Conservation (phyloP, 1,284 basidiomycete genomes). For the Naganishia cerealis region DNA sequence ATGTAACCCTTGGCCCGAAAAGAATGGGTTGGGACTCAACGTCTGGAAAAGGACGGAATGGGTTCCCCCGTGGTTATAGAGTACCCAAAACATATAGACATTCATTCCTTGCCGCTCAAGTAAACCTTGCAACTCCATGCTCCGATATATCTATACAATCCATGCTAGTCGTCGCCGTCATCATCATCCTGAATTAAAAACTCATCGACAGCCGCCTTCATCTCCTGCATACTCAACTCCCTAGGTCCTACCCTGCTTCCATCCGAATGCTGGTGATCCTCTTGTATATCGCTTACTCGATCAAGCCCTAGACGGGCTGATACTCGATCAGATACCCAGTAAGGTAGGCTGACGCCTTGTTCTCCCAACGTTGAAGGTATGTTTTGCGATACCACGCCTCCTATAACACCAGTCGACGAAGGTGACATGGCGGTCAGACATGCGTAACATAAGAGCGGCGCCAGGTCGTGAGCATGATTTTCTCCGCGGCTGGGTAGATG, state of each 20-base stretch:
- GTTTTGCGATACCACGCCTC: slow-evolving; percentile 30
- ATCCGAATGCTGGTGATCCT: slow-evolving; percentile 24
- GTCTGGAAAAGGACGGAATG: slow-evolving; percentile 52
- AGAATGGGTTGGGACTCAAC: slow-evolving; percentile 50
- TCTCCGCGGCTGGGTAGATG: neutral
- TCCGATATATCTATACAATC: neutral
- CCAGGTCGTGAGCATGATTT: slow-evolving; percentile 48
- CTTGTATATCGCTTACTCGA: neutral
- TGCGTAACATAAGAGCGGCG: slow-evolving; percentile 66
- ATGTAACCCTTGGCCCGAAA: slow-evolving; percentile 55
- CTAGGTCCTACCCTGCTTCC: slow-evolving; percentile 29
- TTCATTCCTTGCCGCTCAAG: neutral
- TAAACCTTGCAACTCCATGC: neutral
- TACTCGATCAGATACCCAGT: slow-evolving; percentile 41
- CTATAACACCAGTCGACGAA: slow-evolving; percentile 33
- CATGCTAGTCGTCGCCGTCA: neutral
- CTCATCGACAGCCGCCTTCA: slow-evolving; percentile 43
- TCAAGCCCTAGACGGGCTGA: slow-evolving; percentile 2
- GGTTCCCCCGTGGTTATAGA: slow-evolving; percentile 45
- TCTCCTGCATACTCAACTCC: slow-evolving; percentile 39
- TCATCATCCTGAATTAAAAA: slow-evolving; percentile 42
- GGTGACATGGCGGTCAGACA: slow-evolving; percentile 69
- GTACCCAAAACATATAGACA: neutral
- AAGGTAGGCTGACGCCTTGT: slow-evolving; percentile 39
- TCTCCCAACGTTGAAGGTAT: neutral